Conservation (phyloP, 176 grass and related monocot genomes). For the Cocos nucifera region DNA sequence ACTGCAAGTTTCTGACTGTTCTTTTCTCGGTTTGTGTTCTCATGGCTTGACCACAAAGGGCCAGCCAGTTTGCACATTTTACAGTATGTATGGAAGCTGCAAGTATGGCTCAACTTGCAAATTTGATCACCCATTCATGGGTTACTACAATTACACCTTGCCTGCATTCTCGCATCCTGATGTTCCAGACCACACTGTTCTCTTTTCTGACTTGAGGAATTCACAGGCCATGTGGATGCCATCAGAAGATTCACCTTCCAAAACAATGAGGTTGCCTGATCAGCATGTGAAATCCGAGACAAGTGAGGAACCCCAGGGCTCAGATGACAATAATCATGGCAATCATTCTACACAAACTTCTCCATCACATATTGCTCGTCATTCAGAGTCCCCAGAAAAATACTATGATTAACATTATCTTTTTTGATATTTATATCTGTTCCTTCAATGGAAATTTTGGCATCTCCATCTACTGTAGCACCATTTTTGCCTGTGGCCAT, state of each 20-base stretch:
- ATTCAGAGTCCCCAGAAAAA: not conserved
- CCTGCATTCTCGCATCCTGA: not conserved
- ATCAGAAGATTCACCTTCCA: slow-evolving; percentile 1
- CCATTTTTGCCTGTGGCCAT: no score
- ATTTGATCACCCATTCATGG: slow-evolving; percentile 14
- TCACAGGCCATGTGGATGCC: not conserved
- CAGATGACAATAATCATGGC: not conserved
- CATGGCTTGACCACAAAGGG: not conserved
- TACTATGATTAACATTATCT: not conserved
- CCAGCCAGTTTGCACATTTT: slow-evolving; percentile 13
- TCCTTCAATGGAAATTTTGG: not conserved
- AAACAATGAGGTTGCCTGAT: slow-evolving; percentile 5
- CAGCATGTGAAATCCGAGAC: not conserved
- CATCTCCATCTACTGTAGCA: not conserved
- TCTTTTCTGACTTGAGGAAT: not conserved
- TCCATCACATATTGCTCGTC: not conserved
- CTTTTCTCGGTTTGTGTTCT: not conserved
- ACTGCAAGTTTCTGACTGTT: not conserved
- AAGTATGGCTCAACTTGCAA: slow-evolving; percentile 14
- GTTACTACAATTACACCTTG: slow-evolving; percentile 7
- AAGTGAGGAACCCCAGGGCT: not conserved
- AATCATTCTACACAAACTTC: not conserved
- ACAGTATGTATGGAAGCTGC: slow-evolving; percentile 4
- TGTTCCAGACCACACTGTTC: not conserved
- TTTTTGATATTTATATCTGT: not conserved